A percentile compares a stretch with the other conserved stretches of the same genome.
Evolutionary conservation across 768 basidiomycete species (phyloP).

Genomic region (Leccinum boreale): DNA sequence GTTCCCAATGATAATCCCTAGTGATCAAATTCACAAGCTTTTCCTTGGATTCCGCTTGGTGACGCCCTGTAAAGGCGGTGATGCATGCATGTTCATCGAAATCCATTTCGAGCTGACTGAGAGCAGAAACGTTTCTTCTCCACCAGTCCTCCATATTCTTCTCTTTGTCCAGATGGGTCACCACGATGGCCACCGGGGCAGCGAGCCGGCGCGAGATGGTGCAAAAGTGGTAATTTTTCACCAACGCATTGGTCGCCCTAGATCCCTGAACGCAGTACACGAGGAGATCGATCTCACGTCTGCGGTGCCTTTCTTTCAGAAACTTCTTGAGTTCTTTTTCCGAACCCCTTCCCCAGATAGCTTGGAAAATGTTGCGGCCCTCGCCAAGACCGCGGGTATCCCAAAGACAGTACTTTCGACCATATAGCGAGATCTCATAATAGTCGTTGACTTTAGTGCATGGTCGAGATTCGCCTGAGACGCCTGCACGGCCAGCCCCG

Average conservation of each 20-base stretch:
- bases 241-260: conserved; percentile 27
- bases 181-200: conserved; percentile 36
- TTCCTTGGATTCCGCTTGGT: conserved; percentile 10
- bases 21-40: conserved; percentile 14
- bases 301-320: conserved; percentile 16
- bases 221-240: conserved; percentile 35
- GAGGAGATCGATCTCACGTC: conserved; percentile 37
- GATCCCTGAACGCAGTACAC: conserved; percentile 37
- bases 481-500: neutral
- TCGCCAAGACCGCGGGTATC: conserved; percentile 40
- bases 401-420: conserved; percentile 21
- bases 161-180: conserved; percentile 33
- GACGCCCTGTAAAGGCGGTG: conserved; percentile 23
- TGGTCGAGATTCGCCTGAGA: conserved; percentile 8
- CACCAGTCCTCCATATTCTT: conserved; percentile 31
- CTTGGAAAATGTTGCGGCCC: conserved; percentile 13
- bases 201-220: conserved; percentile 34
- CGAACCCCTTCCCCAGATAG: conserved; percentile 9
- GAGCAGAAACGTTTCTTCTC: conserved; percentile 23
- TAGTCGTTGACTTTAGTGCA: conserved; percentile 11
- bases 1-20: conserved; percentile 6
- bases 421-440: conserved; percentile 7
- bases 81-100: conserved; percentile 40
- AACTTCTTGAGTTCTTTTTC: conserved; percentile 19
- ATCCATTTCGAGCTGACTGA: conserved; percentile 27